A percentile compares a stretch with the other conserved stretches of the same genome.
These are phyloP conservation scores for Alliaria petiolata DNA, from an alignment of 345 rosid species.

Conservation along the genomic window DNA sequence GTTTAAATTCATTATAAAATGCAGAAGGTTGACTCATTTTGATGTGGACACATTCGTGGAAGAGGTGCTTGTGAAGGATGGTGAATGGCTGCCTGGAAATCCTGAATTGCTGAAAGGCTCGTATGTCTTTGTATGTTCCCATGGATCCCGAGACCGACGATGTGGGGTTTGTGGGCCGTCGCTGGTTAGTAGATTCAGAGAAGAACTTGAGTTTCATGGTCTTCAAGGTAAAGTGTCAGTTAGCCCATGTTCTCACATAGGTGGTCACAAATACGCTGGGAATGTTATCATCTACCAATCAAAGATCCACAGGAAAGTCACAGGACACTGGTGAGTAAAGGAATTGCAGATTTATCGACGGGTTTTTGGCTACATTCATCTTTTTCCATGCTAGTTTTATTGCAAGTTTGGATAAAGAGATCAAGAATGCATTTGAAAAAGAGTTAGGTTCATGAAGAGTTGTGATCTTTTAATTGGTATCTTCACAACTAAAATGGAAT, in stretches of 20 bases:
- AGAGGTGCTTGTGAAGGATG: conserved; percentile 93
- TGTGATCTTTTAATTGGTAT: background rate
- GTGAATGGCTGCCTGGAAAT: conserved; percentile 91
- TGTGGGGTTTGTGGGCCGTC: conserved; percentile 97
- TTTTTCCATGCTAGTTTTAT: background rate
- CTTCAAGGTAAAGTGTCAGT: conserved; percentile 86
- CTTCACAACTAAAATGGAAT: background rate
- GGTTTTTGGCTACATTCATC: background rate
- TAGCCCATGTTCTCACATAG: conserved; percentile 96
- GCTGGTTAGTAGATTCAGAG: conserved; percentile 74
- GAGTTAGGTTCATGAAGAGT: no score
- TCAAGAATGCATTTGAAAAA: background rate
- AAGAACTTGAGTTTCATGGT: conserved; percentile 66
- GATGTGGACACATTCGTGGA: conserved; percentile 98
- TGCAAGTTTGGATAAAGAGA: background rate
- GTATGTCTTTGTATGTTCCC: conserved; percentile 87
- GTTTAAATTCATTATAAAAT: conserved; percentile 15
- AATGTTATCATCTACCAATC: conserved; percentile 84
- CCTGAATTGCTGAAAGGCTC: conserved; percentile 81
- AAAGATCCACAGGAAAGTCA: conserved; percentile 47
- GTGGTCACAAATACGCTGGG: conserved; percentile 96
- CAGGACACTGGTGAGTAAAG: conserved; percentile 83
- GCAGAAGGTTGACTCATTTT: conserved; percentile 98
- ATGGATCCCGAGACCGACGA: conserved; percentile 82
- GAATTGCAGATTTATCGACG: background rate